Evolutionary conservation across 345 rosid genomes (phyloP).

Genomic region (Rhodamnia argentea): DNA sequence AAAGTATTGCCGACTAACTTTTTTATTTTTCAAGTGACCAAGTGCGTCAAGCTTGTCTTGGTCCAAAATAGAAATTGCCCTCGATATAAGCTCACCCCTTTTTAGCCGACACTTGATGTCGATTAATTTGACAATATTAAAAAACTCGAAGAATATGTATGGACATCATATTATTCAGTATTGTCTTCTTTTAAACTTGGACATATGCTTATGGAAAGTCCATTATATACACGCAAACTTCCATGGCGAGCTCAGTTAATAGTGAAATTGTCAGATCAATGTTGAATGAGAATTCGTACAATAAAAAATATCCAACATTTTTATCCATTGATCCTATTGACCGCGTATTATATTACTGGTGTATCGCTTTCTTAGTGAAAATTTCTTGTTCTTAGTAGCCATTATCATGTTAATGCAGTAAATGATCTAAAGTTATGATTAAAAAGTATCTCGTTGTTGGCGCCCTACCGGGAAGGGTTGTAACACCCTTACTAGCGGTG

Average conservation of each 20-base stretch:
- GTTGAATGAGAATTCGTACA: background rate
- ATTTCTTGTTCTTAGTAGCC: background rate
- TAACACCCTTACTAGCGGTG: accelerated
- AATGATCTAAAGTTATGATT: too few species aligned
- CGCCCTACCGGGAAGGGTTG: background rate
- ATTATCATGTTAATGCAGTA: background rate
- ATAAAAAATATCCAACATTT: background rate
- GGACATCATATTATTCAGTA: background rate
- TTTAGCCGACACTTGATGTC: background rate
- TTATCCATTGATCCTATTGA: background rate
- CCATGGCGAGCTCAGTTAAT: background rate
- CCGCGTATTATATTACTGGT: background rate
- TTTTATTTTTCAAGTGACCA: background rate
- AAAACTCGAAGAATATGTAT: background rate
- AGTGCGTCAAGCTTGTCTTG: background rate
- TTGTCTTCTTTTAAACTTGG: background rate
- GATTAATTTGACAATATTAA: background rate
- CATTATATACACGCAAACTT: background rate
- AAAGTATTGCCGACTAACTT: background rate
- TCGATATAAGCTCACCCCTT: background rate
- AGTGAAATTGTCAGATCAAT: background rate
- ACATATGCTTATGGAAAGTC: background rate
- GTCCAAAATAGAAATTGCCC: background rate
- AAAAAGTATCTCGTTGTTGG: background rate
- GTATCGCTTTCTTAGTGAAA: background rate